A percentile compares a stretch with the other conserved stretches of the same genome.
These are phyloP conservation scores for Ichthyophthirius multifiliis DNA, from an alignment of 169 alveolate genomes.

Conservation along the genomic window DNA sequence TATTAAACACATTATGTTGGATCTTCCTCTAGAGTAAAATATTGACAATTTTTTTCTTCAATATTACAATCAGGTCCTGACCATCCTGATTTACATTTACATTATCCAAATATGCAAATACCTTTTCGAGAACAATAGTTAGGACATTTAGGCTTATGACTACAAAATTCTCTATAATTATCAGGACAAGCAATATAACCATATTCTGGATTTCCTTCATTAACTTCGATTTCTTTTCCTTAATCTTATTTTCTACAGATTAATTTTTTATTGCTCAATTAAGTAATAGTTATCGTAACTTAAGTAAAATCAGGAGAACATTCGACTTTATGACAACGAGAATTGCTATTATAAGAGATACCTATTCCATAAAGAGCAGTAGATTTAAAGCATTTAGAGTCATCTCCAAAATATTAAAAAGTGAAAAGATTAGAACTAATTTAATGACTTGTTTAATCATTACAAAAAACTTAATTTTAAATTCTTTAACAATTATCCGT, in stretches of 20 bases:
- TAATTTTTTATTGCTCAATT: neutral
- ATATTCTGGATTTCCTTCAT: neutral
- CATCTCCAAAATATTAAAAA: neutral
- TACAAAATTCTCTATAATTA: neutral
- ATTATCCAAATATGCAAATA: conserved; percentile 7
- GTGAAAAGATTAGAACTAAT: neutral
- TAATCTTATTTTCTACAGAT: neutral
- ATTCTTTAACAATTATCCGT: neutral
- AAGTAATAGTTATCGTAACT: neutral
- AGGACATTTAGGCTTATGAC: neutral
- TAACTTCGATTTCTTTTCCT: neutral
- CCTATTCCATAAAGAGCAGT: neutral
- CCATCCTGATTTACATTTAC: conserved; percentile 4
- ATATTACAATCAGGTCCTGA: neutral
- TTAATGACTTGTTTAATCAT: neutral
- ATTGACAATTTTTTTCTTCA: no score
- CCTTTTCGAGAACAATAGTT: conserved; percentile 20
- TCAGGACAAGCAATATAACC: conserved; percentile 18
- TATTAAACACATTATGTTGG: neutral
- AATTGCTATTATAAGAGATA: neutral
- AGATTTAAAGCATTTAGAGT: neutral
- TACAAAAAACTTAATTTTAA: neutral
- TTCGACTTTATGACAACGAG: neutral
- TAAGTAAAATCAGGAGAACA: neutral
- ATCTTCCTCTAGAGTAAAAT: neutral